Percentiles rank a stretch among this genome's conserved stretches.
These are phyloP conservation scores for Hymenoscyphus albidus DNA, from an alignment of 2,329 filamentous ascomycete genomes.

Conservation along the genomic window DNA sequence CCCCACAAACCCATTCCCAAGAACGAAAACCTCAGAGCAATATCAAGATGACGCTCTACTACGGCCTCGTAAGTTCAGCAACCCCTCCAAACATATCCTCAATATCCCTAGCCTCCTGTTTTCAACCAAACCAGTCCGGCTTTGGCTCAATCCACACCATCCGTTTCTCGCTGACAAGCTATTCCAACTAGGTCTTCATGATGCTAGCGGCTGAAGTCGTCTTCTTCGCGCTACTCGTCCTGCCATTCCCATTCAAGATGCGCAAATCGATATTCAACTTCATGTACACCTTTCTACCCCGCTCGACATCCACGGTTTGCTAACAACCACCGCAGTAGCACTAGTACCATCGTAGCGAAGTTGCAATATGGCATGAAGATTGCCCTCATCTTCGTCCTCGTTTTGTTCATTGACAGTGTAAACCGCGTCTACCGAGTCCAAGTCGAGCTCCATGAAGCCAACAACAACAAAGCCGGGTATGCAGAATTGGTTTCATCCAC, in stretches of 20 bases:
- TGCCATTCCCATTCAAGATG: conserved; percentile 79
- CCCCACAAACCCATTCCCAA: conserved; percentile 13
- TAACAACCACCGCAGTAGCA: conserved; percentile 28
- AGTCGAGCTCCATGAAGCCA: conserved; percentile 72
- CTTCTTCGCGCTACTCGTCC: conserved; percentile 72
- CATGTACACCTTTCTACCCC: conserved; percentile 73
- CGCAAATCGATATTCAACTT: conserved; percentile 50
- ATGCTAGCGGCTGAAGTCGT: conserved; percentile 80
- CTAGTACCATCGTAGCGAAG: conserved; percentile 67
- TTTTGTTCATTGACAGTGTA: conserved; percentile 96
- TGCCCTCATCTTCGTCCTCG: conserved; percentile 97
- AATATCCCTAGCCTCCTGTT: background rate
- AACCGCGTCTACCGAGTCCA: conserved; percentile 95
- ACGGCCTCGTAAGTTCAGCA: conserved; percentile 43
- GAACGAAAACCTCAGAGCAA: conserved; percentile 15
- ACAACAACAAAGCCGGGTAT: conserved; percentile 50
- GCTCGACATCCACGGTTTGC: conserved; percentile 7
- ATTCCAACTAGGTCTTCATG: conserved; percentile 64
- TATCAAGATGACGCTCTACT: conserved; percentile 48
- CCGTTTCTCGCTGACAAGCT: conserved; percentile 17
- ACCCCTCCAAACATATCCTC: background rate
- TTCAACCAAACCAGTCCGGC: background rate
- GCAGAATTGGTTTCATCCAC: conserved; percentile 3
- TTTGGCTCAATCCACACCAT: background rate
- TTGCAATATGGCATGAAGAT: conserved; percentile 98